Conservation (phyloP, 2,329 filamentous ascomycete genomes). For the Dactylellina cionopaga region DNA sequence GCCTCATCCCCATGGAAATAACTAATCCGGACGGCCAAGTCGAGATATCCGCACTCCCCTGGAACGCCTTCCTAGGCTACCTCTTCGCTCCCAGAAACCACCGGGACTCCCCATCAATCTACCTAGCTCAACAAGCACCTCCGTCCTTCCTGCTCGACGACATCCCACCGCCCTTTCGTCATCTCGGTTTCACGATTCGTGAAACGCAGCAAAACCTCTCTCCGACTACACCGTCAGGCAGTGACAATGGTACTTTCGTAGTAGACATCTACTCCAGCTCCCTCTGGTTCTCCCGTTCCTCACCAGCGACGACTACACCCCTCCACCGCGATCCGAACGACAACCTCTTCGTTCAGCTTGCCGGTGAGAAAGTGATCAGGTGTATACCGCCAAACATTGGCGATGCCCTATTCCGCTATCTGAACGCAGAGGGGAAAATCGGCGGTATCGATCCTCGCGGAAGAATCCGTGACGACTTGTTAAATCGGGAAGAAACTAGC, state of each 20-base stretch:
- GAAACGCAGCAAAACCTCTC: not conserved
- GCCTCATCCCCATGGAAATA: slow-evolving; percentile 21
- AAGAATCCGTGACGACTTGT: slow-evolving; percentile 10
- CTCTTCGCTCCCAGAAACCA: slow-evolving; percentile 6
- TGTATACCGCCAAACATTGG: slow-evolving; percentile 74
- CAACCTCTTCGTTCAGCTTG: slow-evolving; percentile 88
- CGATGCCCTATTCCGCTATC: slow-evolving; percentile 69
- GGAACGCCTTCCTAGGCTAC: slow-evolving; percentile 8
- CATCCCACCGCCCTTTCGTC: slow-evolving; percentile 17
- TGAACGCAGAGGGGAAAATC: slow-evolving; percentile 58
- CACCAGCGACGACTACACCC: slow-evolving; percentile 73
- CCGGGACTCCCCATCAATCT: not conserved
- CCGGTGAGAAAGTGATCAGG: slow-evolving; percentile 76
- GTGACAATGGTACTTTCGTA: too few species aligned
- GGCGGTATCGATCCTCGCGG: slow-evolving; percentile 58
- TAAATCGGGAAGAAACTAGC: slow-evolving; percentile 43
- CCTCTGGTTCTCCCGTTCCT: slow-evolving; percentile 29
- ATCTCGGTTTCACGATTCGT: slow-evolving; percentile 31
- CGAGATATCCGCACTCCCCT: not conserved
- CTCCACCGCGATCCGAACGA: slow-evolving; percentile 93
- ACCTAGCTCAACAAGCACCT: slow-evolving; percentile 35
- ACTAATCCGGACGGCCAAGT: not conserved
- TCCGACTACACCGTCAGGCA: not conserved
- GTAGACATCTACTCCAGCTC: slow-evolving; percentile 39
- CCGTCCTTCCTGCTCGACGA: slow-evolving; percentile 5